These are phyloP conservation scores for Backusella sp. DNA, from an alignment of 192 early-diverging fungal genomes.

Conservation along the genomic window DNA sequence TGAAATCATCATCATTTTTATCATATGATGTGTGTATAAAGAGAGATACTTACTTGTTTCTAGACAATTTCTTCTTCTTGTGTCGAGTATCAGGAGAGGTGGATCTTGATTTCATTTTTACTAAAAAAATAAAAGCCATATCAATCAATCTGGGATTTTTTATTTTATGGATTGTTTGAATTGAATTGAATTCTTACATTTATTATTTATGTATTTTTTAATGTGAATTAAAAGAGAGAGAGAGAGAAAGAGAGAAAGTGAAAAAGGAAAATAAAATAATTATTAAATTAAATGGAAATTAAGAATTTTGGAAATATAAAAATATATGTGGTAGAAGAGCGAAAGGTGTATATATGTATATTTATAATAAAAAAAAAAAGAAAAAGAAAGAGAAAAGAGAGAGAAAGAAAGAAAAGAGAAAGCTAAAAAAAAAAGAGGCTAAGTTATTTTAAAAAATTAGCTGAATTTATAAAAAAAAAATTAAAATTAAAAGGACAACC, in stretches of 20 bases:
- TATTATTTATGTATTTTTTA: no score
- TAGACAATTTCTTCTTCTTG: not conserved
- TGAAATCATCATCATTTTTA: not conserved
- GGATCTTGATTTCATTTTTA: conserved; percentile 2
- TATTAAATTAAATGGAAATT: not conserved
- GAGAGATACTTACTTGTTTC: not conserved
- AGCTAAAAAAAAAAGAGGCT: not conserved
- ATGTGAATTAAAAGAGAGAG: not conserved
- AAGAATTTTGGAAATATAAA: not conserved
- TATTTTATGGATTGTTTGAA: not conserved
- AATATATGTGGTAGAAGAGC: not conserved
- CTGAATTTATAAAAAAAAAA: not conserved
- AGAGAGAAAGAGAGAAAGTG: not conserved
- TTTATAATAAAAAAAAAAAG: not conserved
- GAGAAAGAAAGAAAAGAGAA: not conserved
- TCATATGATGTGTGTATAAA: not conserved
- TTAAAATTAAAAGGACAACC: not conserved
- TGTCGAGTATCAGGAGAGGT: not conserved
- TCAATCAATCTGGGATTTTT: no score
- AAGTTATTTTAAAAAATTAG: not conserved
- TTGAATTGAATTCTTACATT: no score
- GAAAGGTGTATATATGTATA: not conserved
- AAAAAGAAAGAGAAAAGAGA: not conserved
- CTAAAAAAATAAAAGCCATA: not conserved
- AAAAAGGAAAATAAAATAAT: not conserved